These are phyloP conservation scores for Aristolochia fimbriata DNA, from an alignment of 164 flowering plant species.

Conservation along the genomic window DNA sequence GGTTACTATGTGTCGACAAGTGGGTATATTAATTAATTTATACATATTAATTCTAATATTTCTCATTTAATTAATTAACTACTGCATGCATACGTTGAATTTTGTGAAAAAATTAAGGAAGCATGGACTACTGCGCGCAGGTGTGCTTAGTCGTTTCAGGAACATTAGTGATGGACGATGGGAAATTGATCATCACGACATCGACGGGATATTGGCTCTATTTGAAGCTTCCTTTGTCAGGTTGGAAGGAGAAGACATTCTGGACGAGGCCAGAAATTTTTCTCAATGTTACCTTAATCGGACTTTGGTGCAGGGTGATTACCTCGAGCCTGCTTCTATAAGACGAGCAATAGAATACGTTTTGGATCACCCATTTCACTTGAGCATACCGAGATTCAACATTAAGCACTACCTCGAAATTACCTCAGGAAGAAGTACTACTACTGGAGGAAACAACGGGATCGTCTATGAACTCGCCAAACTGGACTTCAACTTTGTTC, in stretches of 20 bases:
- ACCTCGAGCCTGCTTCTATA: slow-evolving; percentile 4
- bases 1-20: too few species aligned
- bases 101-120: too few species aligned
- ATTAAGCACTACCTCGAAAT: slow-evolving; percentile 11
- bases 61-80: too few species aligned
- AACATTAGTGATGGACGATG: not conserved
- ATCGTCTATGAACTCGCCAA: slow-evolving; percentile 22
- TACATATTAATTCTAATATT: too few species aligned
- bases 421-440: not conserved
- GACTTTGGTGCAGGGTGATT: not conserved
- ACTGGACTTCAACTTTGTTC: slow-evolving; percentile 24
- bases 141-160: not conserved
- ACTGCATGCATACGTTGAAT: too few species aligned
- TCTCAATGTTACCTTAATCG: slow-evolving; percentile 20
- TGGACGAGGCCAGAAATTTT: slow-evolving; percentile 34
- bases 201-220: not conserved
- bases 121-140: not conserved
- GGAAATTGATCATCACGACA: not conserved
- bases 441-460: not conserved
- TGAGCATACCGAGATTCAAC: slow-evolving; percentile 28
- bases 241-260: slow-evolving; percentile 35
- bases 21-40: too few species aligned
- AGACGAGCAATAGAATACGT: slow-evolving; percentile 15
- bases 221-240: slow-evolving; percentile 29
- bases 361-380: slow-evolving; percentile 31